These are phyloP conservation scores for Yamadazyma laniorum DNA, from an alignment of 805 yeast genomes.

Conservation along the genomic window DNA sequence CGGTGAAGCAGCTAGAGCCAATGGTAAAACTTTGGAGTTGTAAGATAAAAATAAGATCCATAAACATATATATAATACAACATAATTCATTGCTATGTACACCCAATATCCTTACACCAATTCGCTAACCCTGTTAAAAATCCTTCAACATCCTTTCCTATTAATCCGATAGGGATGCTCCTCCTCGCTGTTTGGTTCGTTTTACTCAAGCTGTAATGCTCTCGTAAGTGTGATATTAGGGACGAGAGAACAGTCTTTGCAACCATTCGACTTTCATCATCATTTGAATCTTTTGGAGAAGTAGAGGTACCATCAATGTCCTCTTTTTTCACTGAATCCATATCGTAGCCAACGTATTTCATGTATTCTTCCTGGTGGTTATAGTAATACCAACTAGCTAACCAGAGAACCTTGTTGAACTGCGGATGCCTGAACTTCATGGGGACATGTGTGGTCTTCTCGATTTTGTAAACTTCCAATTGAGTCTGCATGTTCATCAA, in stretches of 20 bases:
- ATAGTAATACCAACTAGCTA: constrained; percentile 49
- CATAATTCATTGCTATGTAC: too few species aligned
- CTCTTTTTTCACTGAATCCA: neutral
- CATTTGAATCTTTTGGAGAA: constrained; percentile 1
- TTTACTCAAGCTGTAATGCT: constrained; percentile 33
- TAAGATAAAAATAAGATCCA: too few species aligned
- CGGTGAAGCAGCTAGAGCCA: constrained; percentile 91
- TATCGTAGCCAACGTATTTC: constrained; percentile 14
- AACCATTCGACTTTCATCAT: constrained; percentile 2
- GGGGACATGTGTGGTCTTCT: constrained; percentile 68
- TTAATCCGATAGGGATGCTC: constrained; percentile 30
- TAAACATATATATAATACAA: too few species aligned
- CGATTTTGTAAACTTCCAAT: constrained; percentile 59
- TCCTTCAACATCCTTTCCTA: constrained; percentile 26
- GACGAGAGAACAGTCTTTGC: constrained; percentile 5
- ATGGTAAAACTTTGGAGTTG: constrained; percentile 53
- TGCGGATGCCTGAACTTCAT: constrained; percentile 74
- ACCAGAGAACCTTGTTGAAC: constrained; percentile 70
- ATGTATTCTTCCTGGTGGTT: constrained; percentile 24
- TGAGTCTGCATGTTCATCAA: constrained; percentile 61
- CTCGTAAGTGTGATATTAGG: constrained; percentile 21
- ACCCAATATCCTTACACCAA: too few species aligned
- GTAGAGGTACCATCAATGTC: too few species aligned
- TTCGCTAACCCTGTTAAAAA: constrained; percentile 17
- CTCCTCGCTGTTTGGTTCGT: constrained; percentile 30